Evolutionary conservation across 108 stramenopile genomes (phyloP), one percentile per base, ranked within the genome.

Genomic region (Pseudonitzschia delicatissima): DNA sequence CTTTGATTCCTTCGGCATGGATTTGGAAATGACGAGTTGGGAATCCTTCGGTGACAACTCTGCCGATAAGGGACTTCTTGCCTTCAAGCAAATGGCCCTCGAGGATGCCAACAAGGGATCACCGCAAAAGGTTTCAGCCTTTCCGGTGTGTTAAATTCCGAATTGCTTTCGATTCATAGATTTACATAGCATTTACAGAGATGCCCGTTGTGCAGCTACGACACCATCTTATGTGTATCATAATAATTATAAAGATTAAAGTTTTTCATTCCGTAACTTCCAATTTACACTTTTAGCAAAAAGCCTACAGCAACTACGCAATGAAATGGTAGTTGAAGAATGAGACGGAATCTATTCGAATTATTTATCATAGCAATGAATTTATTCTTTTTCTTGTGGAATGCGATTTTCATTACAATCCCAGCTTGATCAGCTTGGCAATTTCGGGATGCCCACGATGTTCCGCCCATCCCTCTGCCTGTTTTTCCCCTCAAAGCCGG

Each of bases 401-500:
- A n/a, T n/a, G n/a, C n/a, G n/a, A n/a, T n/a, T n/a, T n/a, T n/a
- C n/a, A n/a, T 48, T 17, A 48, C 20, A 48, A 23, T 21, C 90
- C 90, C 63, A 88, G 58, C 28, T 74, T 68, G 62, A 93, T 84
- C 40, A 89, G 79, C 45, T 84, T 76, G 23, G 88, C 91, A 36
- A 93, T 71, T 27, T 90, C 83, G 13, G 69, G 58, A 62, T 78
- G 77, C 0, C 88, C 91, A 13, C 80, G 60, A 37, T 83, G 72
- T 29, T 73, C 61, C 7, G 91, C 91, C 91, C 91, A 93, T 55
- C 81, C 82, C 42, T 86, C 86, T 5, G 91, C 91, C 48, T n/a
- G n/a, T 73, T 90, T 49, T 84, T 45, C 5, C 91, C 91, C 35
- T 77, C 40, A 61, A 93, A 93, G n/a, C 78, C 81, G 17, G 83